Evolutionary conservation across 495 filamentous ascomycete species (phyloP).

Genomic region (Elasticomyces elasticus): DNA sequence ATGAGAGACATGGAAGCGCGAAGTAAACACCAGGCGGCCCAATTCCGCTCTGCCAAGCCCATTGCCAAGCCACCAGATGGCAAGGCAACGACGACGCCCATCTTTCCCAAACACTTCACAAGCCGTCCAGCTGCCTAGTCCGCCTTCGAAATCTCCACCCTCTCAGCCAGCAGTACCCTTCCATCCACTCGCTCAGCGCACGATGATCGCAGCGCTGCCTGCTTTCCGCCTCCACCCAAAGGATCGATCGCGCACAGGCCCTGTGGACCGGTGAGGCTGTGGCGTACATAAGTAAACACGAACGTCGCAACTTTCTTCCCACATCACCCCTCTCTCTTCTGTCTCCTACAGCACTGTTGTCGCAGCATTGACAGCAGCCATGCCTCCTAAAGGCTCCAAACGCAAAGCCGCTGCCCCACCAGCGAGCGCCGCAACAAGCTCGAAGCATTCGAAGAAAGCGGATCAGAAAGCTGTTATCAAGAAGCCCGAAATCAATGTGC

Average conservation of each 20-base stretch:
- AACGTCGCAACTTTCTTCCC: background rate
- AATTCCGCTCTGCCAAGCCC: background rate
- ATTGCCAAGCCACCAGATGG: no score
- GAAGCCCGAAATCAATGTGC: background rate
- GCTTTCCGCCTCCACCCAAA: background rate
- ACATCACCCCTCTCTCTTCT: background rate
- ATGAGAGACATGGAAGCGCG: no score
- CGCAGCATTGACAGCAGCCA: background rate
- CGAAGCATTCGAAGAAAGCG: background rate
- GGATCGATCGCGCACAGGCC: background rate
- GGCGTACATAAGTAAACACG: background rate
- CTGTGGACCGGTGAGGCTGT: background rate
- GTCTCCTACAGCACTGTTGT: background rate
- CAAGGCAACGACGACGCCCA: background rate
- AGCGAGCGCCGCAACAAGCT: background rate
- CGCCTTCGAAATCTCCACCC: background rate
- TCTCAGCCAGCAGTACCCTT: background rate
- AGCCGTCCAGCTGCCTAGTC: background rate
- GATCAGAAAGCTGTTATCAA: background rate
- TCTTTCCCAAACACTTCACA: background rate
- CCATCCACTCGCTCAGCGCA: background rate
- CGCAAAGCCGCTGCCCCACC: background rate
- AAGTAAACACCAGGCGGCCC: no score
- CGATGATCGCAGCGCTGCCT: background rate
- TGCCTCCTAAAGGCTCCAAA: constrained; percentile 1